A percentile compares a stretch with the other conserved stretches of the same genome.
phyloP scores from a whole-genome alignment of 2,329 filamentous ascomycete genomes.

The Colletotrichum acutatum region DNA sequence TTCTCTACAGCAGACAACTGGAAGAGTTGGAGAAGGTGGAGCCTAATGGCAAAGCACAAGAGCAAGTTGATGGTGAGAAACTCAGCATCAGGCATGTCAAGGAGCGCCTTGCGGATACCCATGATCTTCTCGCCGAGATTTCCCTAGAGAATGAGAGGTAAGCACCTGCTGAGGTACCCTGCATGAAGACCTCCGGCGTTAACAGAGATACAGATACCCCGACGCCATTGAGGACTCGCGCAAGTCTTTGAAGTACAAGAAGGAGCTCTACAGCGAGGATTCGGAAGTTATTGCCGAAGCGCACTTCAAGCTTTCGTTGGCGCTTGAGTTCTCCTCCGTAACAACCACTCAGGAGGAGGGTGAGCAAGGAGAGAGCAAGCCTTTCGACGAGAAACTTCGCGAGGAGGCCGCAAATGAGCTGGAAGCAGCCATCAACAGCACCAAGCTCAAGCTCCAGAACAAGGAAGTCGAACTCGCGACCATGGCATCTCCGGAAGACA shows the following conservation, averaged over 20 bases:
- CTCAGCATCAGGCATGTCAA: conserved; percentile 71
- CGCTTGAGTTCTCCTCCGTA: conserved; percentile 91
- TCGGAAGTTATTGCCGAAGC: conserved; percentile 91
- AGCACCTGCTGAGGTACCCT: conserved; percentile 21
- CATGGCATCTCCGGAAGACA: conserved; percentile 73
- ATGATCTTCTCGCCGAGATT: conserved; percentile 94
- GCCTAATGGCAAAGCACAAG: conserved; percentile 56
- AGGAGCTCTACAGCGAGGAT: conserved; percentile 81
- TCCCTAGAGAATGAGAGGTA: conserved; percentile 94
- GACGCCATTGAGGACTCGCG: conserved; percentile 88
- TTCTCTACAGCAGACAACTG: conserved; percentile 70
- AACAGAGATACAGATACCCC: conserved; percentile 67
- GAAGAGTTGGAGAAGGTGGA: conserved; percentile 50
- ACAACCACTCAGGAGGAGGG: conserved; percentile 66
- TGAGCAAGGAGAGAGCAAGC: conserved; percentile 57
- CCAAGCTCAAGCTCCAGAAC: conserved; percentile 75
- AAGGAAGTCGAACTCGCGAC: conserved; percentile 75
- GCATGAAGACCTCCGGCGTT: neutral
- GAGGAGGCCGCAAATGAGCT: conserved; percentile 78
- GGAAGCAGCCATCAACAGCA: conserved; percentile 79
- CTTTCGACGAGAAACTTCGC: conserved; percentile 75
- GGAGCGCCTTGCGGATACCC: conserved; percentile 90
- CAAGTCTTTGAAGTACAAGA: conserved; percentile 81
- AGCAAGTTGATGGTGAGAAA: conserved; percentile 52
- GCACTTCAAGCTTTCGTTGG: conserved; percentile 95